Evolutionary conservation across 345 rosid genomes (phyloP).

Genomic region (Linum usitatissimum): DNA sequence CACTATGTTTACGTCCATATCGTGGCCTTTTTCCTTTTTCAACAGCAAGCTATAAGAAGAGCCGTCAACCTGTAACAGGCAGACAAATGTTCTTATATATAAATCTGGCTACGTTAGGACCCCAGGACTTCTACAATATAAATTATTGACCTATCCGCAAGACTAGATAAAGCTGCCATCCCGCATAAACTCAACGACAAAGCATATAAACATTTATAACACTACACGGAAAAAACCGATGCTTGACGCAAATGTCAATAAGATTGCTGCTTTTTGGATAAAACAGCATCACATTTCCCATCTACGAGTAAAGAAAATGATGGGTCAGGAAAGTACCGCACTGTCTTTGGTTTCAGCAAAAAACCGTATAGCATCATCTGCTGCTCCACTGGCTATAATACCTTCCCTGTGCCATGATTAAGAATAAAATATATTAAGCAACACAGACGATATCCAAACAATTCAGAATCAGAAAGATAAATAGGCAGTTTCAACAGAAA

Average conservation of each 20-base stretch:
- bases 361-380: constrained; percentile 71
- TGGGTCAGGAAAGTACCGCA: constrained; percentile 29
- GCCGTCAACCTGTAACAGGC: constrained; percentile 42
- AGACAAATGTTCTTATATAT: neutral
- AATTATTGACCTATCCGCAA: too few species aligned
- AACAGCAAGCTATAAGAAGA: constrained; percentile 52
- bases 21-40: constrained; percentile 84
- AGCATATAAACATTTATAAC: too few species aligned
- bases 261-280: too few species aligned
- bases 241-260: too few species aligned
- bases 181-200: too few species aligned
- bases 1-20: constrained; percentile 76
- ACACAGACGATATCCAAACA: neutral
- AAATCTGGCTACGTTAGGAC: too few species aligned
- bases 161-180: too few species aligned
- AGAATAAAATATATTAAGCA: too few species aligned
- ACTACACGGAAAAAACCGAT: too few species aligned
- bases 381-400: constrained; percentile 84
- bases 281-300: neutral
- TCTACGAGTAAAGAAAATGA: neutral
- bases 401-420: constrained; percentile 42
- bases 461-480: neutral
- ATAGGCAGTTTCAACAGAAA: neutral
- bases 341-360: constrained; percentile 60
- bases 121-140: too few species aligned